Conservation (phyloP, 2,329 filamentous ascomycete species). For the Cercospora nicotianae region DNA sequence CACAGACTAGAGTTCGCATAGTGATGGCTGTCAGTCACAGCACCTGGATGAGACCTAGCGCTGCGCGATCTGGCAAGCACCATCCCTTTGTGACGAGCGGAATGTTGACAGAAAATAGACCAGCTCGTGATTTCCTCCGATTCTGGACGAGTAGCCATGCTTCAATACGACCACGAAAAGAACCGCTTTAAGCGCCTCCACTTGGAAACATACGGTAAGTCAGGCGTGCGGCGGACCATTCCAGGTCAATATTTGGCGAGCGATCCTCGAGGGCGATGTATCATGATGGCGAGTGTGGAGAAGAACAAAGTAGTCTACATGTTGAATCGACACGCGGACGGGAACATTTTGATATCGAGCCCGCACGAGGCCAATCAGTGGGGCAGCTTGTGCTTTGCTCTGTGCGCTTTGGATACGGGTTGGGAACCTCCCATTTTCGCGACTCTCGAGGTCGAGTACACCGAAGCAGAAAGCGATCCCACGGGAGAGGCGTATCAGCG, state of each 20-base stretch:
- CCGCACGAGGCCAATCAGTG: slow-evolving; percentile 94
- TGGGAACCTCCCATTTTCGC: slow-evolving; percentile 98
- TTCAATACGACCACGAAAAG: slow-evolving; percentile 84
- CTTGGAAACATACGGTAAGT: slow-evolving; percentile 97
- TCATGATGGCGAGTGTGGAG: slow-evolving; percentile 88
- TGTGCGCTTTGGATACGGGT: slow-evolving; percentile 88
- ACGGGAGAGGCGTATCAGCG: slow-evolving; percentile 79
- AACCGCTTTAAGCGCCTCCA: slow-evolving; percentile 89
- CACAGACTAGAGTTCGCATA: slow-evolving; percentile 41
- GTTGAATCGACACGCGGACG: slow-evolving; percentile 90
- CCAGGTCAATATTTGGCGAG: slow-evolving; percentile 95
- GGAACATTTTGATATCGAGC: slow-evolving; percentile 93
- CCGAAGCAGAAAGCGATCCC: slow-evolving; percentile 85
- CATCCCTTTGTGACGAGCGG: not conserved
- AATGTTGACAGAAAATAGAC: slow-evolving; percentile 57
- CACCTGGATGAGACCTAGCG: slow-evolving; percentile 10
- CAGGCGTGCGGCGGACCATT: slow-evolving; percentile 86
- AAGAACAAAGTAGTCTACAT: slow-evolving; percentile 99
- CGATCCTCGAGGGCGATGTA: slow-evolving; percentile 93
- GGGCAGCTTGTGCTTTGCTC: slow-evolving; percentile 82
- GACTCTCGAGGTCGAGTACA: slow-evolving; percentile 89
- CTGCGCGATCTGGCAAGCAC: not conserved
- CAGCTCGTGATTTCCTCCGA: slow-evolving; percentile 94
- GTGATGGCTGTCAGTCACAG: slow-evolving; percentile 42
- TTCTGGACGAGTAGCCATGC: slow-evolving; percentile 88